Base-by-base conservation (phyloP, 495 filamentous ascomycete species). In the Aspergillus conjunctus region DNA sequence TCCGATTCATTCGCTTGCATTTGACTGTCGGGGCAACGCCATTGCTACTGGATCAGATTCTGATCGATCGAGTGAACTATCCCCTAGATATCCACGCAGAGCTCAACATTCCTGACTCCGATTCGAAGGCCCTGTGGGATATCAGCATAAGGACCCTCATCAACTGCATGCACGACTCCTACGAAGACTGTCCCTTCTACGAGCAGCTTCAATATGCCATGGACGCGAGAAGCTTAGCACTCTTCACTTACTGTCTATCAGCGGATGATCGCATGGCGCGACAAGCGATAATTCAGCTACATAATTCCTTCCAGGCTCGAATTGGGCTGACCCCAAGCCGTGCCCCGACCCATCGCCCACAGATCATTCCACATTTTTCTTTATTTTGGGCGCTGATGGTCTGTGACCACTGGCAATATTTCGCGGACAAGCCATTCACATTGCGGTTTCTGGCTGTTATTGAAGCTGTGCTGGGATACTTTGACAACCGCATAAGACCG, bases 141-240 rank as follows among this genome's bases (percentile, higher is more conserved):
- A 11, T 30, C 18, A 51, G 48, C 48, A 12, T 26, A 18, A 7
- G 48, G 8, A 51, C 48, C 8, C 15, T 51, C 0, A 7, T 30
- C 4, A 51, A 51, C 48, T 51, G 48, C 21, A 51, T 51, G 48
- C 48, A 51, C 20, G 48, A 51, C 21, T 51, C 20, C 20, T 51
- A 51, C 48, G 48, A 51, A 11, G 48, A 51, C 20, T 51, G 48
- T 15, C 48, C 48, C 20, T 51, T 51, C 48, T 51, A 51, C 21
- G 48, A 51, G 21, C 48, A 51, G 8, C 48, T 51, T 9, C 48
- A 51, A 26, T 51, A 51, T 30, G 48, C 48, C 10, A 51, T 51
- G 48, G 48, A 51, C 21, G 21, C 15, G 3, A 7, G 48, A 15
- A 51, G 48, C 48, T 51, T 20, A 21, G 48, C 48, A 4, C 20